These are phyloP conservation scores for Alternaria gaisen DNA, from an alignment of 2,329 filamentous ascomycete species.

Conservation along the genomic window DNA sequence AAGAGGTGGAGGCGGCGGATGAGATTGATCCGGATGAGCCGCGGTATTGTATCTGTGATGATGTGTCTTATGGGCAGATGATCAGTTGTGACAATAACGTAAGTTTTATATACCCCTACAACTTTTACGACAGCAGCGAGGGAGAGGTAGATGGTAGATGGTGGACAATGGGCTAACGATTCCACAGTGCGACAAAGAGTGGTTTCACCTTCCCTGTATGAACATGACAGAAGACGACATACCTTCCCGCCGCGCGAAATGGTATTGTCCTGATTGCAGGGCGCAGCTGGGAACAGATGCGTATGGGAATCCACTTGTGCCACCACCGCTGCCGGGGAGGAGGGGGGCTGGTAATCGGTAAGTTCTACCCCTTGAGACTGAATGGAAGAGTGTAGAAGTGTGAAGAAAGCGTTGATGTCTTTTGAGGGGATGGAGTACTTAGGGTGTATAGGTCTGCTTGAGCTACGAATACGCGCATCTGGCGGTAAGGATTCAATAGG, in stretches of 20 bases:
- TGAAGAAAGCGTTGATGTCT: slow-evolving; percentile 8
- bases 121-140: slow-evolving; percentile 2
- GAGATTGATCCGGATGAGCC: slow-evolving; percentile 78
- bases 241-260: slow-evolving; percentile 77
- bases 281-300: slow-evolving; percentile 38
- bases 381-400: too few species aligned
- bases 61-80: slow-evolving; percentile 84
- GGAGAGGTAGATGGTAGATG: neutral
- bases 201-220: slow-evolving; percentile 86
- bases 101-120: slow-evolving; percentile 21
- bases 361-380: slow-evolving; percentile 14
- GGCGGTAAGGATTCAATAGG: too few species aligned
- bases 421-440: slow-evolving; percentile 48
- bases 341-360: slow-evolving; percentile 42
- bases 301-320: slow-evolving; percentile 45
- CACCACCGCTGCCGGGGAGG: slow-evolving; percentile 44
- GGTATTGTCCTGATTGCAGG: slow-evolving; percentile 82
- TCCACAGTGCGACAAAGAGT: slow-evolving; percentile 76
- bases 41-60: slow-evolving; percentile 79
- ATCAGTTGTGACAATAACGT: slow-evolving; percentile 82
- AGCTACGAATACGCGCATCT: too few species aligned
- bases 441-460: slow-evolving; percentile 24
- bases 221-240: slow-evolving; percentile 67
- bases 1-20: slow-evolving; percentile 38
- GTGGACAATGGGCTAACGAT: neutral